These are phyloP conservation scores for Ustilago trichophora DNA, from an alignment of 1,284 basidiomycete species.

Conservation along the genomic window DNA sequence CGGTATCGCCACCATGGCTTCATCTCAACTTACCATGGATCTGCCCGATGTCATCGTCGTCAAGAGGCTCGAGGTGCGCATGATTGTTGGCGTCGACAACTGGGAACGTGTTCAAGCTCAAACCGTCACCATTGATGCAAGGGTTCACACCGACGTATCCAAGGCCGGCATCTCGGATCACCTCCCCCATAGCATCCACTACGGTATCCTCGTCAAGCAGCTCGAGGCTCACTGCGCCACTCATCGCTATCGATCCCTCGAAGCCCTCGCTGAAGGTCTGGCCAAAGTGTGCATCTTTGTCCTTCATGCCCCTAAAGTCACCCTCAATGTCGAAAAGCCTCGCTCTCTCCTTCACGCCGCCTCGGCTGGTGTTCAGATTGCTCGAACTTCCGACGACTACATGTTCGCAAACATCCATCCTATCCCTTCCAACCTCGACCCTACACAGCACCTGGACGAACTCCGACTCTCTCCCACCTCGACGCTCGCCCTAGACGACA, in stretches of 20 bases:
- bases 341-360: conserved; percentile 73
- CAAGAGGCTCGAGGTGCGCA: conserved; percentile 56
- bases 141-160: conserved; percentile 72
- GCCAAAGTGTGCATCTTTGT: conserved; percentile 69
- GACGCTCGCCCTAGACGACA: conserved; percentile 41
- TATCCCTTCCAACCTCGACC: conserved; percentile 22
- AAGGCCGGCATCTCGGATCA: conserved; percentile 73
- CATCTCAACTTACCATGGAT: conserved; percentile 7
- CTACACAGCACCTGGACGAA: conserved; percentile 13
- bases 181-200: conserved; percentile 71
- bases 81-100: conserved; percentile 60
- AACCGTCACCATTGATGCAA: conserved; percentile 73
- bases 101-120: conserved; percentile 69
- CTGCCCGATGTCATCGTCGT: conserved; percentile 59
- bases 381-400: conserved; percentile 50
- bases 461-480: conserved; percentile 46
- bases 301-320: conserved; percentile 68
- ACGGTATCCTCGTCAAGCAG: conserved; percentile 62
- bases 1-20: conserved; percentile 10
- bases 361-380: conserved; percentile 69
- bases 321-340: conserved; percentile 70
- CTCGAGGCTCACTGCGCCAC: conserved; percentile 57
- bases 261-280: conserved; percentile 66
- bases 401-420: conserved; percentile 24
- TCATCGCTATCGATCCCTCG: conserved; percentile 43